These are phyloP conservation scores for Mortierella sp. DNA, from an alignment of 371 early-diverging fungal species.

Conservation along the genomic window DNA sequence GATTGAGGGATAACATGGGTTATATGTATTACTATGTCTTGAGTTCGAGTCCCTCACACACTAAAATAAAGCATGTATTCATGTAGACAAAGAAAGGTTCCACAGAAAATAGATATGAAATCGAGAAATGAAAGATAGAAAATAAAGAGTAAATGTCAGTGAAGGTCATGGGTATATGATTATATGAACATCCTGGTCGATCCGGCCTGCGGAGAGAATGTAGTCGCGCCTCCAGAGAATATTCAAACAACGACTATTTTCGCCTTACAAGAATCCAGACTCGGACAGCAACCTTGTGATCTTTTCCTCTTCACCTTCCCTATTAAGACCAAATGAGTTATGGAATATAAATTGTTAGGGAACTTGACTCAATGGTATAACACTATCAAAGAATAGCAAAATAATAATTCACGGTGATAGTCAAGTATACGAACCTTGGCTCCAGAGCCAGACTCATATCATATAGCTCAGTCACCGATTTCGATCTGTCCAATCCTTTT, in stretches of 20 bases:
- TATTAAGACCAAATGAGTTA: constrained; percentile 16
- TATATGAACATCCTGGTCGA: constrained; percentile 3
- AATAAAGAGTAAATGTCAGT: constrained; percentile 1
- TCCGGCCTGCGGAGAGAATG: not conserved
- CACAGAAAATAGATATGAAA: too few species aligned
- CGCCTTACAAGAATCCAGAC: constrained; percentile 84
- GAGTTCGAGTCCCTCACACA: too few species aligned
- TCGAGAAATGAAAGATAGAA: not conserved
- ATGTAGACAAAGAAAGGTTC: too few species aligned
- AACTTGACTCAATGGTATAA: too few species aligned
- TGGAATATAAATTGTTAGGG: not conserved
- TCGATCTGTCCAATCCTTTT: constrained; percentile 64
- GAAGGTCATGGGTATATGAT: not conserved
- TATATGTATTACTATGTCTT: too few species aligned
- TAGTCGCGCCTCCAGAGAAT: not conserved
- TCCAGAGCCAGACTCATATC: constrained; percentile 84
- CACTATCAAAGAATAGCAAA: not conserved
- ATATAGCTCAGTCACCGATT: constrained; percentile 72
- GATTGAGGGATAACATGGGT: too few species aligned
- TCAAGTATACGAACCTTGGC: constrained; percentile 67
- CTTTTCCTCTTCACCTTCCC: constrained; percentile 92
- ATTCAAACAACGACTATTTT: not conserved
- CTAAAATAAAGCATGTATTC: too few species aligned
- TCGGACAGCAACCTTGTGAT: constrained; percentile 88
- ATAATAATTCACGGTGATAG: not conserved